phyloP scores from a whole-genome alignment of 2,329 filamentous ascomycete species.

The Leptographium galeiforme region DNA sequence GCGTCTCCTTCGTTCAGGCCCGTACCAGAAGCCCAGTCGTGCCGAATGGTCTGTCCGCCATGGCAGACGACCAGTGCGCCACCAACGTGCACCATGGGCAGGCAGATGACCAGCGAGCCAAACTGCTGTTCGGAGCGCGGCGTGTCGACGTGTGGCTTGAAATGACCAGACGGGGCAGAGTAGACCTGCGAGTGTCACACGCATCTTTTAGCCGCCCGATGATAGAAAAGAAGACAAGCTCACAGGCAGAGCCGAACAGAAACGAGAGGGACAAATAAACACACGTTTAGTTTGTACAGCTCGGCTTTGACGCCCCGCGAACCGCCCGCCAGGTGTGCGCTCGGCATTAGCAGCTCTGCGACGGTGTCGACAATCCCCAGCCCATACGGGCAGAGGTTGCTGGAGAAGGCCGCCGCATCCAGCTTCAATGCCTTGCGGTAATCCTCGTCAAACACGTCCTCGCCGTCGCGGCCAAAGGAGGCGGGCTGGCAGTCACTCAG shows the following conservation, averaged over 20 bases:
- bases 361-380: slow-evolving; percentile 37
- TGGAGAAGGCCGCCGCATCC: too few relatives aligned
- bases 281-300: slow-evolving; percentile 44
- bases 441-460: too few relatives aligned
- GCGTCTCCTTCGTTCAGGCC: not conserved
- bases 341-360: slow-evolving; percentile 29
- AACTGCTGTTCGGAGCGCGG: slow-evolving; percentile 34
- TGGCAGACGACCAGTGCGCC: slow-evolving; percentile 36
- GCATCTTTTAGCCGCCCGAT: not conserved
- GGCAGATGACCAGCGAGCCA: slow-evolving; percentile 34
- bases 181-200: slow-evolving; percentile 26
- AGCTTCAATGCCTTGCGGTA: too few relatives aligned
- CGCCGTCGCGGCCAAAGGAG: too few relatives aligned
- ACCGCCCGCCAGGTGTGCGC: not conserved
- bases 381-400: too few relatives aligned
- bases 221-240: not conserved
- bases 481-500: too few relatives aligned
- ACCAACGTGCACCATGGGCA: too few relatives aligned
- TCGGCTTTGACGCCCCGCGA: slow-evolving; percentile 30
- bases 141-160: slow-evolving; percentile 39
- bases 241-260: not conserved
- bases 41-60: slow-evolving; percentile 18
- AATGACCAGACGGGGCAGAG: slow-evolving; percentile 35
- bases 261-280: slow-evolving; percentile 2
- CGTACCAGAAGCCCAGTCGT: slow-evolving; percentile 24